Evolutionary conservation across 2,329 filamentous ascomycete species (phyloP), one percentile per base, ranked within the genome.

Genomic region (Fusarium sp.): DNA sequence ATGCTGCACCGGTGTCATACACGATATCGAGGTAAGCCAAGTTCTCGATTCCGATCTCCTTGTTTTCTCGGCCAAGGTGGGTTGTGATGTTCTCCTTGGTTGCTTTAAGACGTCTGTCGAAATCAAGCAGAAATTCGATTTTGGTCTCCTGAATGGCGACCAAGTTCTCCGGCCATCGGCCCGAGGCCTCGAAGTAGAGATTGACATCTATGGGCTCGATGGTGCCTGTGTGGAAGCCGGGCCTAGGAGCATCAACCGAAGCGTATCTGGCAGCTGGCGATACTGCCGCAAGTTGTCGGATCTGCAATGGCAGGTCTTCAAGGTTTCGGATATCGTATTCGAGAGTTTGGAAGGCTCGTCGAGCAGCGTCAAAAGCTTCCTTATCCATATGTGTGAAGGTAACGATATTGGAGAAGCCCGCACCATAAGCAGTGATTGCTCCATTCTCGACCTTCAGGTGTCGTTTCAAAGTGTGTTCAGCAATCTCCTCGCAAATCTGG

Each of bases 91-190:
- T 85, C 11, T 87, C 83, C 27, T 90, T 88, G 4, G 84, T 81
- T 20, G 88, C 85, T 57, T 88, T 85, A 3, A 99, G 82, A 4
- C 94, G 86, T 54, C 91, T 89, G 52, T 90, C 89, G 60, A 97
- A 90, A 73, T 90, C 88, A 6, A 98, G 82, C 6, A 96, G 84
- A 77, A 99, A 97, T 6, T 97, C 96, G 41, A 97, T 88, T 80
- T 99, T 99, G 14, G 94, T 94, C 76, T 94, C 90, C 79, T 99
- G 96, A 59, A 98, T 97, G 7, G 95, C 94, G 6, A 88, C 88
- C 11, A 98, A 82, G 76, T 97, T 94, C 77, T 98, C 94, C 0
- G 96, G 96, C 96, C 96, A 99, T 72, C 93, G 91, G 47, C 90
- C 91, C 9, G 96, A 98, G 7, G 92, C 93, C 81, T 99, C 96